Conservation (phyloP, 177 flowering plant species). For the Vitis hybrid region DNA sequence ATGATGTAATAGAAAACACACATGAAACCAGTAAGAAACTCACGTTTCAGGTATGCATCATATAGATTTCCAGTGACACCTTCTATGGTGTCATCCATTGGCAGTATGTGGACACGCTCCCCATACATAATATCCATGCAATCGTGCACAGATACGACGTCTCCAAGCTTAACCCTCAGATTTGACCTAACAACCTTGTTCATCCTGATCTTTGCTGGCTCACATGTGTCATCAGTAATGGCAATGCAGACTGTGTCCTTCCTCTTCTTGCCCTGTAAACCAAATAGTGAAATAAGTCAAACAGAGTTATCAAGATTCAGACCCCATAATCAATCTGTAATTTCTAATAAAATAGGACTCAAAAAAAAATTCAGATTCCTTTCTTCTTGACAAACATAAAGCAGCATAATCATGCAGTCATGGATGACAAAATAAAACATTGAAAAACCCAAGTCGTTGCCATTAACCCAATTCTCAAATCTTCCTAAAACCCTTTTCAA, state of each 20-base stretch:
- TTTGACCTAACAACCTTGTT: constrained; percentile 36
- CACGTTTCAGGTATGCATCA: constrained; percentile 38
- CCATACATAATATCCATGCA: constrained; percentile 38
- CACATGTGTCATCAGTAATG: constrained; percentile 33
- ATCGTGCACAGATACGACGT: constrained; percentile 38
- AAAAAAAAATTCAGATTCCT: no score
- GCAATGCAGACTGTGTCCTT: constrained; percentile 35
- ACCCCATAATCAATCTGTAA: neutral
- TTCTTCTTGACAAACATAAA: no score
- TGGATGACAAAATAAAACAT: no score
- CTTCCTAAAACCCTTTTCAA: neutral
- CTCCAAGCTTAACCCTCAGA: constrained; percentile 36
- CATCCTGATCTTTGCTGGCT: constrained; percentile 34
- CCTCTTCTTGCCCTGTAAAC: constrained; percentile 31
- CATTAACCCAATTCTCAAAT: neutral
- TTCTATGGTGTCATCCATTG: constrained; percentile 33
- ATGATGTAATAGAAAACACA: neutral
- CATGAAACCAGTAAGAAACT: constrained; percentile 6
- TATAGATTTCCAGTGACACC: constrained; percentile 39
- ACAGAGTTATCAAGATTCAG: neutral
- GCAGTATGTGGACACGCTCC: constrained; percentile 33
- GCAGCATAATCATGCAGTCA: no score
- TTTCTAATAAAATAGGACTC: no score
- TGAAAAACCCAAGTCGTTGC: no score
- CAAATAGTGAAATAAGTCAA: neutral